Percentiles rank a stretch among this genome's conserved stretches.
Conservation (phyloP, 192 early-diverging fungal species). For the Fimicolochytrium jonesii region DNA sequence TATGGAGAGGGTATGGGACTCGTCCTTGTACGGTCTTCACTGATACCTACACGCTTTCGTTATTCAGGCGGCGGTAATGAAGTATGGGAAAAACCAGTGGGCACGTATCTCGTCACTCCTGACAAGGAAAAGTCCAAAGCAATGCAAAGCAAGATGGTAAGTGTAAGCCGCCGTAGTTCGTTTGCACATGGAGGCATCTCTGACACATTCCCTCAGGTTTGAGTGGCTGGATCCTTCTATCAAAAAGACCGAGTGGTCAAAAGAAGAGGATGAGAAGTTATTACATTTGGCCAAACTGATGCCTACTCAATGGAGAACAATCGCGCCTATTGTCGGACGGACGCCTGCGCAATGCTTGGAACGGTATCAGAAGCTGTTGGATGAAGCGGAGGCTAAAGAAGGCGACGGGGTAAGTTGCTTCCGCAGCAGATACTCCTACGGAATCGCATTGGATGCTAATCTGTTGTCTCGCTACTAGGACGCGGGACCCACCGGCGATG, state of each 20-base stretch:
- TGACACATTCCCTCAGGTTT: slow-evolving; percentile 20
- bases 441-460: too few relatives aligned
- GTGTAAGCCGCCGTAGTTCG: background rate
- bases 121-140: slow-evolving; percentile 92
- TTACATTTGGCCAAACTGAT: slow-evolving; percentile 96
- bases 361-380: slow-evolving; percentile 89
- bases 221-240: slow-evolving; percentile 99
- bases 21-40: too few relatives aligned
- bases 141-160: slow-evolving; percentile 98
- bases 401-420: slow-evolving; percentile 35
- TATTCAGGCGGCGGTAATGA: slow-evolving; percentile 86
- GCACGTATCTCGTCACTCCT: slow-evolving; percentile 94
- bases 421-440: too few relatives aligned
- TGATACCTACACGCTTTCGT: too few relatives aligned
- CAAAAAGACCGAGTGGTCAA: slow-evolving; percentile 99
- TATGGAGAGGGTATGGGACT: too few relatives aligned
- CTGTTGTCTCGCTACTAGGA: too few relatives aligned
- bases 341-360: slow-evolving; percentile 96
- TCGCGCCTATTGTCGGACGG: slow-evolving; percentile 95
- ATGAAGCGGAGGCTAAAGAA: slow-evolving; percentile 90
- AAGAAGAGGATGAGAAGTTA: slow-evolving; percentile 97
- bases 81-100: slow-evolving; percentile 99
- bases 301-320: slow-evolving; percentile 99
- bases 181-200: background rate
- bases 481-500: slow-evolving; percentile 74